Evolutionary conservation across 495 filamentous ascomycete species (phyloP), one percentile per base, ranked within the genome.

Genomic region (Cladorrhinum samala): DNA sequence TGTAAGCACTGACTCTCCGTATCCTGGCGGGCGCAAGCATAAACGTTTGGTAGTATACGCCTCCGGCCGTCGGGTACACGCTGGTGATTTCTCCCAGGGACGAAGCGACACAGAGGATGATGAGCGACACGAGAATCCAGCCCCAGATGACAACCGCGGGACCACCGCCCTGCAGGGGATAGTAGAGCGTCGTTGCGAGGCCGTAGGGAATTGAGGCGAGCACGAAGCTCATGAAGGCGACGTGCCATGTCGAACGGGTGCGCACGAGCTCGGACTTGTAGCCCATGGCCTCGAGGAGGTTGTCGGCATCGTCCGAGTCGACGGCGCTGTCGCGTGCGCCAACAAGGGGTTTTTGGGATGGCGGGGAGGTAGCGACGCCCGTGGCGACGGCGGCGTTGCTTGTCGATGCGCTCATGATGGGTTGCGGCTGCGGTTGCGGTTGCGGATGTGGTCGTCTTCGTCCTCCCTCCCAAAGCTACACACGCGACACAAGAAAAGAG

Each of bases 101-200:
- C 8, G 70, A 61, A 5, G 77, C 77, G 16, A 80, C 76, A 54
- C 70, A 75, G 43, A 80, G 60, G 43, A 77, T 75, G 54, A 80
- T 79, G 27, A 72, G 57, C 42, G 53, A 57, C 30, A 81, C 74
- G 23, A 68, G 58, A 18, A 79, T 59, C 77, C 77, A 81, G 42
- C 77, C 77, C 83, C 83, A 87, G 63, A 87, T 78, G 49, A 86
- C 80, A 46, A 79, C 79, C 4, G 82, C 83, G 7, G 81, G 78
- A 24, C 83, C 80, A 47, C 85, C 83, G 59, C 81, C 79, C 43
- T 78, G 74, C 42, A 88, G 74, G 14, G 82, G 81, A 59, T 86
- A 85, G 69, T 81, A 85, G 38, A 88, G 66, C 48, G 85, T 88
- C 25, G 85, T 87, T 57, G 79, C 81, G 25, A 86, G 75, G 39